Base-by-base conservation (phyloP, 345 rosid genomes). In the Durio zibethinus region DNA sequence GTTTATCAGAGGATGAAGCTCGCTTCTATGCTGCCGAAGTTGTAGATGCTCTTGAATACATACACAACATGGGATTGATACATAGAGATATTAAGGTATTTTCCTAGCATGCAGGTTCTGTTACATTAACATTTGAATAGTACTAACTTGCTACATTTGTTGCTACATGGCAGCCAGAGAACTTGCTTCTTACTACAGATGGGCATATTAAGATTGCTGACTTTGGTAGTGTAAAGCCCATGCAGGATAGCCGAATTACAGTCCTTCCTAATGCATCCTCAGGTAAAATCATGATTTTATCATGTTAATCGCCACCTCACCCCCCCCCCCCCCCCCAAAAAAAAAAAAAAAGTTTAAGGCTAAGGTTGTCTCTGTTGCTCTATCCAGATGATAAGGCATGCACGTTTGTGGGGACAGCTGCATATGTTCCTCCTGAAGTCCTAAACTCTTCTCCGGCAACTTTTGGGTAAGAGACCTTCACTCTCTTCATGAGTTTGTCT, bases 391-490 rank as follows among this genome's bases (percentile, higher is more conserved):
- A 97, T 80, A 97, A 94, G 87, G 95, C 91, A 14, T 92, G 97
- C 86, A 93, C 94, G 8, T 93, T 96, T 78, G 98, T 96, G 57
- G 99, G 99, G 38, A 97, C 99, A 73, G 99, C 99, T 35, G 98
- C 99, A n/a, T 97, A 97, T 78, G 98, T 95, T 47, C 98, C 99
- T 82, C 98, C 98, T 12, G 98, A 95, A 89, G 99, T 93, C 80
- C 97, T 93, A 73, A 92, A 93, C 81, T 93, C 99, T 72, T 95
- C 99, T 71, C 98, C 99, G 0, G 97, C 98, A 76, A 95, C 98
- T 64, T 88, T 93, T 72, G 99, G 99, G 99, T 97, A 80, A 82
- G 81, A 70, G 61, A 18, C 74, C 42, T 54, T 72, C 25, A 56
- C 45, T 64, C 48, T 45, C 21, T 47, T 57, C 62, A 43, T 33